phyloP scores from a whole-genome alignment of 768 basidiomycete species.

The Antrodiella citrinella region DNA sequence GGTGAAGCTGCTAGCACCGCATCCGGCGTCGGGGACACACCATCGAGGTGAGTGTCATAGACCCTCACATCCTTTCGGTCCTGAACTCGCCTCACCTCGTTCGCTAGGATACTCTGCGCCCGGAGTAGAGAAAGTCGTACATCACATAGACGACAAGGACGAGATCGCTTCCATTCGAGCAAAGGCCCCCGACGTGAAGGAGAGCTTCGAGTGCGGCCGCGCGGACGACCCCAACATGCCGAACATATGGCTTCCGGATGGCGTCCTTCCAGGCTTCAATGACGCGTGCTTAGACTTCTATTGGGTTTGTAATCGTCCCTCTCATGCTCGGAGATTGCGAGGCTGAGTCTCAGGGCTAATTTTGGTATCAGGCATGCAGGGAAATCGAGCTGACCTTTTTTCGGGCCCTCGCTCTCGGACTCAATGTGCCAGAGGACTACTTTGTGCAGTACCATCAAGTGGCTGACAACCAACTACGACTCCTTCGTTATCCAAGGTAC shows the following conservation, averaged over 20 bases:
- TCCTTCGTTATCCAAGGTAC: slow-evolving; percentile 47
- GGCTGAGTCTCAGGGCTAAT: neutral
- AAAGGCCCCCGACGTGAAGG: slow-evolving; percentile 35
- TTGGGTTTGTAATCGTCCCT: slow-evolving; percentile 19
- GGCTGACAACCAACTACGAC: slow-evolving; percentile 44
- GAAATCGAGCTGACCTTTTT: slow-evolving; percentile 36
- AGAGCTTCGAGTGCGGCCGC: slow-evolving; percentile 48
- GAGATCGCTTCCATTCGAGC: slow-evolving; percentile 23
- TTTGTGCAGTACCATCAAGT: slow-evolving; percentile 34
- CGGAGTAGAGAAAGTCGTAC: slow-evolving; percentile 24
- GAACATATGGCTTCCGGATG: slow-evolving; percentile 52
- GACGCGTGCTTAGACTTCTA: slow-evolving; percentile 45
- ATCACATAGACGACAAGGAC: slow-evolving; percentile 25
- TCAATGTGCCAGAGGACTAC: slow-evolving; percentile 36
- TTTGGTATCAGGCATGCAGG: slow-evolving; percentile 31
- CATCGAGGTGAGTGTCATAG: slow-evolving; percentile 23
- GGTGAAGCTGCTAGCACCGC: slow-evolving; percentile 26
- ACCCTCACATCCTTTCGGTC: neutral
- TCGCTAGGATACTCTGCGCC: slow-evolving; percentile 24
- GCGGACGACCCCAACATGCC: slow-evolving; percentile 39
- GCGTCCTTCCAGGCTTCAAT: slow-evolving; percentile 43
- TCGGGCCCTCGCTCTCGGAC: slow-evolving; percentile 39
- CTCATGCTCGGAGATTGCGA: too few relatives aligned
- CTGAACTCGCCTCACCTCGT: neutral
- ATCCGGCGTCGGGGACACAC: slow-evolving; percentile 26